Base-by-base conservation (phyloP, 1,284 basidiomycete species). In the Pseudozyma thailandica region DNA sequence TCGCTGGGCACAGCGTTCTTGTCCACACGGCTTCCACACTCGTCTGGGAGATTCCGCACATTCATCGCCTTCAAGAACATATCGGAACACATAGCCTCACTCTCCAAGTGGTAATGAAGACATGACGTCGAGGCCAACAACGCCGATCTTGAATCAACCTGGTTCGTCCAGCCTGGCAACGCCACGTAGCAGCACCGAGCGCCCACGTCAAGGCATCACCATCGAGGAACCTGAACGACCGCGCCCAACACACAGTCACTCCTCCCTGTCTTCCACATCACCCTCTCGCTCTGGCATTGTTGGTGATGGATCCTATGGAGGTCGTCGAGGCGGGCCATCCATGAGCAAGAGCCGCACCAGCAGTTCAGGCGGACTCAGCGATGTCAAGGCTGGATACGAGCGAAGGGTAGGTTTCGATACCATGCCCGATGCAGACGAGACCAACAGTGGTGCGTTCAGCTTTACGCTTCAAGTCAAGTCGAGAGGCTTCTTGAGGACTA, bases 401-500 rank as follows among this genome's bases (percentile, higher is more conserved):
- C 73, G 80, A 23, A 74, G 75, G 35, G 79, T 79, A 3, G 80
- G 80, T n/a, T 82, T 82, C 57, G 81, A 82, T 56, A 80, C 80
- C 26, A 81, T 81, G 81, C 72, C 74, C 16, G 80, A 82, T 49
- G 80, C 80, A 2, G 78, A 78, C 38, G 75, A 79, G 43, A 80
- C 79, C 30, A 62, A 53, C 43, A 74, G 65, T 23, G 70, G 78
- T 21, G 62, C 56, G 3, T 76, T 80, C 43, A 75, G 74, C 51
- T 82, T 81, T 53, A 81, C 79, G 4, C 86, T 91, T 5, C 88
- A 90, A 80, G 92, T 92, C 26, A 94, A 94, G 83, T 90, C 89
- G 20, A 90, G 90, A 2, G 91, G 91, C 1, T 98, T 94, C 83
- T 85, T 86, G 50, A 88, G 92, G 21, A 90, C 87, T 4, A 87